A percentile compares a stretch with the other conserved stretches of the same genome.
Conservation (phyloP, 805 yeast genomes). For the Saturnispora silvae region DNA sequence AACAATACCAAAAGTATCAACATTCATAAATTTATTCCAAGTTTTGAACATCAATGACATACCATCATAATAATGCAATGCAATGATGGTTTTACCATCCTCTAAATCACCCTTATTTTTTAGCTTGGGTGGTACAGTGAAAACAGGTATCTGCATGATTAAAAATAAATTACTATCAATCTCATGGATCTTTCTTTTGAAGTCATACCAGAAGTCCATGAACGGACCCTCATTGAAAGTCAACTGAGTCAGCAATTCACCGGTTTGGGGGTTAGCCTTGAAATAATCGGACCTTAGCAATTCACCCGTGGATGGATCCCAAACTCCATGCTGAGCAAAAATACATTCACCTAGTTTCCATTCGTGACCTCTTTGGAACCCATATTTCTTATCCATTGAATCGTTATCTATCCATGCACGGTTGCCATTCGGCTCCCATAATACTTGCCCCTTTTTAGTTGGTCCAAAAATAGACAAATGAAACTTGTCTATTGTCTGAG, state of each 20-base stretch:
- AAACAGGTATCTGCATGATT: slow-evolving; percentile 72
- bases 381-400: slow-evolving; percentile 52
- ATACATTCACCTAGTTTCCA: slow-evolving; percentile 75
- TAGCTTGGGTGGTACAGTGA: slow-evolving; percentile 64
- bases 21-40: slow-evolving; percentile 78
- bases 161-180: slow-evolving; percentile 39
- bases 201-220: slow-evolving; percentile 47
- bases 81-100: slow-evolving; percentile 56
- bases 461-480: slow-evolving; percentile 72
- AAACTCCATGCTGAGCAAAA: slow-evolving; percentile 72
- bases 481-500: slow-evolving; percentile 59
- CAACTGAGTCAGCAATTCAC: slow-evolving; percentile 34
- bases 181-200: slow-evolving; percentile 38
- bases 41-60: slow-evolving; percentile 83
- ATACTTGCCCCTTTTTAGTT: slow-evolving; percentile 42
- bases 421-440: slow-evolving; percentile 56
- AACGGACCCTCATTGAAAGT: slow-evolving; percentile 57
- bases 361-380: slow-evolving; percentile 49
- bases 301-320: slow-evolving; percentile 40
- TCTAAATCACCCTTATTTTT: slow-evolving; percentile 36
- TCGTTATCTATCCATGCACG: slow-evolving; percentile 55
- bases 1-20: slow-evolving; percentile 82
- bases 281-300: slow-evolving; percentile 46
- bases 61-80: slow-evolving; percentile 94
- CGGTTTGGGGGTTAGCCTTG: slow-evolving; percentile 27